A percentile compares a stretch with the other conserved stretches of the same genome.
Conservation (phyloP, 345 rosid genomes). For the Erysimum cheiranthoides region DNA sequence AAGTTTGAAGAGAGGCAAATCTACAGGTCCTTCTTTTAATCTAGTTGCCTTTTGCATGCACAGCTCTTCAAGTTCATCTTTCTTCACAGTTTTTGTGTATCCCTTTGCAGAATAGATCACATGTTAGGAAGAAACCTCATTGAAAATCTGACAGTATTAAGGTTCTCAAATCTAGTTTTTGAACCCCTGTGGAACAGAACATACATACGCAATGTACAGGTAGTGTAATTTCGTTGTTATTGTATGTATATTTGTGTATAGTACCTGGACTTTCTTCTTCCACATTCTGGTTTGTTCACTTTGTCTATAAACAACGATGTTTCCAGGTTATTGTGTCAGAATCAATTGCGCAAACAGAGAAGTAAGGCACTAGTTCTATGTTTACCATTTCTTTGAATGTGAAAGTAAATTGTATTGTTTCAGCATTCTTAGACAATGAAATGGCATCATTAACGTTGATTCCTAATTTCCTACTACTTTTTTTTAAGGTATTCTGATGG, state of each 20-base stretch:
- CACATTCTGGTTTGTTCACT: conserved; percentile 25
- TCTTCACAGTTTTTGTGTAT: conserved; percentile 19
- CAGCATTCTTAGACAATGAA: background rate
- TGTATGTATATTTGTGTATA: conserved; percentile 8
- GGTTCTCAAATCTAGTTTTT: conserved; percentile 79
- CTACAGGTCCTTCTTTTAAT: conserved; percentile 57
- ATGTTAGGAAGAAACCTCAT: conserved; percentile 75
- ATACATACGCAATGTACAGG: conserved; percentile 71
- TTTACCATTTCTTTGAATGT: conserved; percentile 11
- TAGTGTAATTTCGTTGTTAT: conserved; percentile 29
- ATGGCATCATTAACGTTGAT: conserved; percentile 9
- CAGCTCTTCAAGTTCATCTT: background rate
- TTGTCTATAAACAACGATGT: conserved; percentile 28
- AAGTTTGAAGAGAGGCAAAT: conserved; percentile 70
- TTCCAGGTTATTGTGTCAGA: conserved; percentile 75
- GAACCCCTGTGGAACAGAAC: conserved; percentile 80
- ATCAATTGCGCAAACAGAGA: conserved; percentile 51
- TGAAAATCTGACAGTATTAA: conserved; percentile 75
- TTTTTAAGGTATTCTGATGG: conserved; percentile 72
- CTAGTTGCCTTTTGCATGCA: conserved; percentile 8
- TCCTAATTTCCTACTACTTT: background rate
- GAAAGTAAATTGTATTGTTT: conserved; percentile 20
- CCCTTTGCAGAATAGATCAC: conserved; percentile 71
- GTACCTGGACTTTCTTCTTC: conserved; percentile 6
- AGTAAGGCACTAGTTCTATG: conserved; percentile 45